phyloP scores from a whole-genome alignment of 75 land plant genomes.

The Selaginella moellendorffii region DNA sequence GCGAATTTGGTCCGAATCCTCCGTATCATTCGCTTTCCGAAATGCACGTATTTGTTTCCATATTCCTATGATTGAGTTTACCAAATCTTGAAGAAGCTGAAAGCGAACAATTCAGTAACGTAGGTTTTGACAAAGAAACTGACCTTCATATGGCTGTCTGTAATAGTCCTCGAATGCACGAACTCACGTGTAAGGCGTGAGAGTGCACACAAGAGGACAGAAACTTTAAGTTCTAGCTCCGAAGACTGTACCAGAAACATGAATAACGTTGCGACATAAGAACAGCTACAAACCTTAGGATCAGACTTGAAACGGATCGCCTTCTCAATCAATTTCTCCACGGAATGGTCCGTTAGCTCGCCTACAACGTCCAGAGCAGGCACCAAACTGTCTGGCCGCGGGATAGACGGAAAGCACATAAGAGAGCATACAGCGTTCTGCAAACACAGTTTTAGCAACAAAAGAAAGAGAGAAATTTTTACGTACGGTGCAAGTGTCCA shows the following conservation, averaged over 20 bases:
- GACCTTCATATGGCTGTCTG: constrained; percentile 34
- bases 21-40: constrained; percentile 21
- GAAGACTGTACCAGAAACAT: constrained; percentile 19
- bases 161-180: constrained; percentile 25
- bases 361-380: too few relatives aligned
- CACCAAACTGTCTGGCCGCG: background rate
- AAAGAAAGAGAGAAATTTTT: too few relatives aligned
- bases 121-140: constrained; percentile 1
- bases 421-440: background rate
- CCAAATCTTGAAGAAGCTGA: constrained; percentile 38
- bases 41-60: constrained; percentile 49
- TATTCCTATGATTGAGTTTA: constrained; percentile 29
- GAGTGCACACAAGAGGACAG: constrained; percentile 32
- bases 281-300: background rate
- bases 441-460: too few relatives aligned
- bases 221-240: constrained; percentile 23
- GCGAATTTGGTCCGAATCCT: constrained; percentile 32
- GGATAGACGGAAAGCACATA: background rate
- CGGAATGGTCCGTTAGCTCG: background rate
- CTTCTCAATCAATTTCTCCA: background rate
- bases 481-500: background rate
- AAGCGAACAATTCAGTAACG: constrained; percentile 13
- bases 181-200: constrained; percentile 24
- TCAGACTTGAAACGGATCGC: background rate
- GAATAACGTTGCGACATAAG: too few relatives aligned